phyloP scores from a whole-genome alignment of 2,329 filamentous ascomycete species.

The Neopestalotiopsis sp. region DNA sequence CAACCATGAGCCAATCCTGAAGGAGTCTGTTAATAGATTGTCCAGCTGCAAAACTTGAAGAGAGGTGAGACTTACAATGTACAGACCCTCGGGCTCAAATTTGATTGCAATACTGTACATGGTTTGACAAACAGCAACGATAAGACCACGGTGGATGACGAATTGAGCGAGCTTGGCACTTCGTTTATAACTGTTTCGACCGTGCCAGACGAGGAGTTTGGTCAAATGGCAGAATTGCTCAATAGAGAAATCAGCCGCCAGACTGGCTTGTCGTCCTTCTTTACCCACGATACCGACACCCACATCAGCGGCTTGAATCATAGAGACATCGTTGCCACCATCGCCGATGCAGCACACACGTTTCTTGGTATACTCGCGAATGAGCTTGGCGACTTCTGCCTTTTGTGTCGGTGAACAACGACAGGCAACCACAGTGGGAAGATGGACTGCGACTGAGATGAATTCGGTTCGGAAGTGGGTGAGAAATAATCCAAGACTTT shows the following conservation, averaged over 20 bases:
- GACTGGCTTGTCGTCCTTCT: slow-evolving; percentile 90
- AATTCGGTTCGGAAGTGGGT: slow-evolving; percentile 84
- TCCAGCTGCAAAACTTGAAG: too few species aligned
- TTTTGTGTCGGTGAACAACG: slow-evolving; percentile 97
- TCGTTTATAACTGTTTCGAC: slow-evolving; percentile 95
- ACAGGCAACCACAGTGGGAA: slow-evolving; percentile 93
- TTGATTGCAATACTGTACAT: slow-evolving; percentile 94
- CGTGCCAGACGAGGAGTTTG: slow-evolving; percentile 98
- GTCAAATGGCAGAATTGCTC: slow-evolving; percentile 94
- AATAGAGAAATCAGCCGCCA: slow-evolving; percentile 96
- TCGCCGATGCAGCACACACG: slow-evolving; percentile 97
- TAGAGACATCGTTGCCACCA: slow-evolving; percentile 96
- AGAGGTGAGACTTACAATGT: slow-evolving; percentile 59
- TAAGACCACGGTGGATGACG: slow-evolving; percentile 94
- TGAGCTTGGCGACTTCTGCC: slow-evolving; percentile 88
- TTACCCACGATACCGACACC: slow-evolving; percentile 98
- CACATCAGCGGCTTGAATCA: slow-evolving; percentile 98
- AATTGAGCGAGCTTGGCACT: slow-evolving; percentile 96
- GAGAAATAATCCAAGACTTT: slow-evolving; percentile 84
- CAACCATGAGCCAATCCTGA: slow-evolving; percentile 91
- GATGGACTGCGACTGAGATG: slow-evolving; percentile 82
- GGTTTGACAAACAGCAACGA: slow-evolving; percentile 94
- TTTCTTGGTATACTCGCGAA: slow-evolving; percentile 90
- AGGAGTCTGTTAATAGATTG: background rate
- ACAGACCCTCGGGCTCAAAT: slow-evolving; percentile 93